Percentiles rank a stretch among this genome's conserved stretches.
phyloP scores from a whole-genome alignment of 768 basidiomycete species.

The Xerocomellus amylosporus region DNA sequence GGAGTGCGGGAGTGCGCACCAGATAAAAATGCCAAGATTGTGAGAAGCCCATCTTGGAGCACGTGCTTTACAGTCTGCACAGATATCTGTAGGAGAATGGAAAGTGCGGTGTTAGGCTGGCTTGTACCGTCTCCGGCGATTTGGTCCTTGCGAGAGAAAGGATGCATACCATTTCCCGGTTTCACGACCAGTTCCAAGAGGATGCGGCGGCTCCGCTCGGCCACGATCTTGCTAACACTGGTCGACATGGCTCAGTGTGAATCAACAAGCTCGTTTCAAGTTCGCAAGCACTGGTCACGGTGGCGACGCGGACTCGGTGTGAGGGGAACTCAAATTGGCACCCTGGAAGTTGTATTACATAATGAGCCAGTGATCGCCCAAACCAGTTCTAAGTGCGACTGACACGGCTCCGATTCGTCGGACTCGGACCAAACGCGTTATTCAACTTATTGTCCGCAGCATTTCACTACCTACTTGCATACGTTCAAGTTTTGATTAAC shows the following conservation, averaged over 20 bases:
- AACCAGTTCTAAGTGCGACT: neutral
- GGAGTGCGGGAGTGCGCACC: slow-evolving; percentile 55
- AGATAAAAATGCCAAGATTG: slow-evolving; percentile 87
- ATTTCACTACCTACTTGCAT: neutral
- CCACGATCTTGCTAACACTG: slow-evolving; percentile 52
- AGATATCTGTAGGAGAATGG: slow-evolving; percentile 54
- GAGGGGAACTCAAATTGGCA: neutral
- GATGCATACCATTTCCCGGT: slow-evolving; percentile 77
- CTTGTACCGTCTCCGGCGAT: neutral
- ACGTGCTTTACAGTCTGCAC: slow-evolving; percentile 89
- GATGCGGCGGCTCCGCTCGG: slow-evolving; percentile 61
- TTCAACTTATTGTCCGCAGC: neutral
- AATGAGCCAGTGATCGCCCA: slow-evolving; percentile 17
- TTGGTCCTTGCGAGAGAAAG: neutral
- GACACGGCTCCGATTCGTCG: neutral
- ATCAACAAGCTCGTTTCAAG: neutral
- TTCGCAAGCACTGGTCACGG: neutral
- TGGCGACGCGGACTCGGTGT: neutral
- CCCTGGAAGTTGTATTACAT: slow-evolving; percentile 9
- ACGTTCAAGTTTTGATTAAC: slow-evolving; percentile 4
- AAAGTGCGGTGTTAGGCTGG: slow-evolving; percentile 9
- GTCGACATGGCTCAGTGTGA: slow-evolving; percentile 26
- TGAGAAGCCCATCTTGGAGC: slow-evolving; percentile 88
- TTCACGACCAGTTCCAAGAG: slow-evolving; percentile 65
- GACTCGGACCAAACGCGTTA: neutral